Percentiles rank a stretch among this genome's conserved stretches.
Conservation (phyloP, 345 rosid genomes). For the Eucalyptus rudis region DNA sequence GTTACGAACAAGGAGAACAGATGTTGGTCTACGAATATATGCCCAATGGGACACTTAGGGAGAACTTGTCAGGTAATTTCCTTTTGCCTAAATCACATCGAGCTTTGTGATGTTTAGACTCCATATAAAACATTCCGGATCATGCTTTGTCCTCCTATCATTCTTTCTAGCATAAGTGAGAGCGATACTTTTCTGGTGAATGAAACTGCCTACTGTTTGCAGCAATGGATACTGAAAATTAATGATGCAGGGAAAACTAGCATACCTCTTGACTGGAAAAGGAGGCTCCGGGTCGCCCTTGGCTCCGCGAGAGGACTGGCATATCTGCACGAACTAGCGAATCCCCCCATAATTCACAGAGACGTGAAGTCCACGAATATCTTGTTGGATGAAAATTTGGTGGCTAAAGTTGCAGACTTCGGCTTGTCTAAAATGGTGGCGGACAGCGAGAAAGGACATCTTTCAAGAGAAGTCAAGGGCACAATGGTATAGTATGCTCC, state of each 20-base stretch:
- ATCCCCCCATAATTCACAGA: constrained; percentile 21
- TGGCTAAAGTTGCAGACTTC: constrained; percentile 17
- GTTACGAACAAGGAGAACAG: constrained; percentile 90
- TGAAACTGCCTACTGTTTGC: not conserved
- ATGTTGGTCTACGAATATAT: constrained; percentile 85
- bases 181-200: not conserved
- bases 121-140: not conserved
- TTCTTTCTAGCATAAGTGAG: not conserved
- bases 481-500: not conserved
- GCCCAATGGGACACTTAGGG: constrained; percentile 80
- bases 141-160: not conserved
- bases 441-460: constrained; percentile 1
- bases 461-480: constrained; percentile 14
- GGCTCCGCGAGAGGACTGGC: constrained; percentile 16
- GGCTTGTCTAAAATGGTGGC: constrained; percentile 10
- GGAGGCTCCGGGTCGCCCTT: constrained; percentile 4
- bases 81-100: not conserved
- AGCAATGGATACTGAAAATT: not conserved
- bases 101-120: not conserved
- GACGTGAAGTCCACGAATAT: constrained; percentile 13
- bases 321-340: constrained; percentile 15
- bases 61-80: constrained; percentile 54
- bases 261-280: constrained; percentile 7
- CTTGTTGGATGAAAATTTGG: constrained; percentile 5
- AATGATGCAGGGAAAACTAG: constrained; percentile 1